phyloP scores from a whole-genome alignment of 495 filamentous ascomycete genomes.

The Penicillium turbatum region DNA sequence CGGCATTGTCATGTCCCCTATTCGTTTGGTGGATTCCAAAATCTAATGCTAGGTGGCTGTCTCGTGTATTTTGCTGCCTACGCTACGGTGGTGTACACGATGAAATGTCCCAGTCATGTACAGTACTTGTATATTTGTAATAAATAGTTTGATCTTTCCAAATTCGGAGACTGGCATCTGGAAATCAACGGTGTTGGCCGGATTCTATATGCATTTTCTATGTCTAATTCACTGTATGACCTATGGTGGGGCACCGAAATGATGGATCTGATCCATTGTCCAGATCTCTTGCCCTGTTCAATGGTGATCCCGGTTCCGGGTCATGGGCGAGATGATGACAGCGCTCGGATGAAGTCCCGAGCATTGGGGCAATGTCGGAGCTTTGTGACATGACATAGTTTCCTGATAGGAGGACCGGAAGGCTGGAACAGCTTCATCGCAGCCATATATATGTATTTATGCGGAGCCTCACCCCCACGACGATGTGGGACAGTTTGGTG shows the following conservation, averaged over 20 bases:
- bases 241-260: background rate
- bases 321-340: background rate
- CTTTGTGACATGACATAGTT: background rate
- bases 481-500: background rate
- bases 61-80: background rate
- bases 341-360: background rate
- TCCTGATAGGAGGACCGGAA: background rate
- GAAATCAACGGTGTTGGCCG: background rate
- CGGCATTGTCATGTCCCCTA: slow-evolving; percentile 33
- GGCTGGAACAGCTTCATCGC: background rate
- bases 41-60: background rate
- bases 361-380: background rate
- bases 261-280: background rate
- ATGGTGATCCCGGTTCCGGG: background rate
- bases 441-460: background rate
- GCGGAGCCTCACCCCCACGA: background rate
- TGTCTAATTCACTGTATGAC: background rate
- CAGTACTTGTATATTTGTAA: background rate
- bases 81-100: background rate
- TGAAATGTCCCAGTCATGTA: background rate
- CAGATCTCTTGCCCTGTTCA: background rate
- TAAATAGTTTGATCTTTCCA: background rate
- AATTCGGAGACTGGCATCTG: background rate
- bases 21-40: slow-evolving; percentile 17
- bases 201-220: background rate